These are phyloP conservation scores for Kwoniella sp. DNA, from an alignment of 768 basidiomycete genomes.

Conservation along the genomic window DNA sequence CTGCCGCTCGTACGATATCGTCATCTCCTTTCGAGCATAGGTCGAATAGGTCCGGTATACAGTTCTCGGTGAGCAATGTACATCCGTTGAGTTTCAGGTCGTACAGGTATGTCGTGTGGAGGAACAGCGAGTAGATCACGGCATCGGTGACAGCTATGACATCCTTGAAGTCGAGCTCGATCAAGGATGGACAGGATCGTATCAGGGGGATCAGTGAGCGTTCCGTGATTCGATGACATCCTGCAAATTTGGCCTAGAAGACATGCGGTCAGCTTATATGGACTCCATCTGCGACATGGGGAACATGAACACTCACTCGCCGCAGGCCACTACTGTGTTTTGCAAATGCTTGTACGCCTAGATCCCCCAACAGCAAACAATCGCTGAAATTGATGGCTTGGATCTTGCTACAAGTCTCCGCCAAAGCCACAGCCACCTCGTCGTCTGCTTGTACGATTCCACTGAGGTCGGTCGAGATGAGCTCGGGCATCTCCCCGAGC, in stretches of 20 bases:
- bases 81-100: constrained; percentile 85
- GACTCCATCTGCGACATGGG: background rate
- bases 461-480: constrained; percentile 81
- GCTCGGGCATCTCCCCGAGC: constrained; percentile 65
- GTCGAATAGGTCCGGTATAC: constrained; percentile 67
- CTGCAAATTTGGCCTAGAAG: constrained; percentile 72
- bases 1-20: background rate
- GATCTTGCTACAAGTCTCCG: constrained; percentile 64
- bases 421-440: constrained; percentile 66
- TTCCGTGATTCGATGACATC: constrained; percentile 71
- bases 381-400: constrained; percentile 89
- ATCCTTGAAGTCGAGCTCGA: constrained; percentile 89
- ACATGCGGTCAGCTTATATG: background rate
- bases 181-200: constrained; percentile 71
- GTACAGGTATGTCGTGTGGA: constrained; percentile 72
- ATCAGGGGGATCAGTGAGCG: constrained; percentile 69
- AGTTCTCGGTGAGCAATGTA: constrained; percentile 69
- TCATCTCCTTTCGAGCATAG: constrained; percentile 39
- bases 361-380: constrained; percentile 74
- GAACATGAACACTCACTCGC: constrained; percentile 52
- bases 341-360: constrained; percentile 72
- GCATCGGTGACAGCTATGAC: constrained; percentile 73
- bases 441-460: constrained; percentile 68
- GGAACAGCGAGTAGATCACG: constrained; percentile 78
- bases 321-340: constrained; percentile 69